phyloP scores from a whole-genome alignment of 208 protist species.

The Zelonia costaricensis region DNA sequence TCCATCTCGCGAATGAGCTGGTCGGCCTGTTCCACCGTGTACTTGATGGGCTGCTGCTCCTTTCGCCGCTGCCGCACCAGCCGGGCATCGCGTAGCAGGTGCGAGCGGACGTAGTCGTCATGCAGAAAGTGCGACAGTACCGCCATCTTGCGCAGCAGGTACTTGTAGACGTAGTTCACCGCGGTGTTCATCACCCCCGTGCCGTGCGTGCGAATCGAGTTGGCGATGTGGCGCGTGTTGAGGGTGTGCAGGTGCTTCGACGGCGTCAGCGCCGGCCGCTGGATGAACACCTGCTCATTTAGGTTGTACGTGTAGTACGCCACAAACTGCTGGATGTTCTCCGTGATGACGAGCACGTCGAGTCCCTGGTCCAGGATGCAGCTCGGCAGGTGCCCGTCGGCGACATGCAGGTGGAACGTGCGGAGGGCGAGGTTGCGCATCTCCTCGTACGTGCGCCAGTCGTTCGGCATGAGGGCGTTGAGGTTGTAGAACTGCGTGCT shows the following conservation, averaged over 20 bases:
- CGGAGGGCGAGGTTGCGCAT: conserved; percentile 95
- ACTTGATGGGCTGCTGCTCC: conserved; percentile 58
- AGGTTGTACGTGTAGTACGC: conserved; percentile 97
- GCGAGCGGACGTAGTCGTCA: conserved; percentile 97
- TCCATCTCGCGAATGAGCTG: conserved; percentile 94
- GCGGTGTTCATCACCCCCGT: conserved; percentile 98
- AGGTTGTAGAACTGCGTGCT: conserved; percentile 97
- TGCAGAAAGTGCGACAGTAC: conserved; percentile 97
- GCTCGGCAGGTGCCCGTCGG: conserved; percentile 92
- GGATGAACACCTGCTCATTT: conserved; percentile 97
- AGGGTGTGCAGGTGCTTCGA: conserved; percentile 96
- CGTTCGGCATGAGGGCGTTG: conserved; percentile 93
- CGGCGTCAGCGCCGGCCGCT: conserved; percentile 69
- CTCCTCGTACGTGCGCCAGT: conserved; percentile 97
- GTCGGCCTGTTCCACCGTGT: conserved; percentile 89
- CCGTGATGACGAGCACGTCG: conserved; percentile 97
- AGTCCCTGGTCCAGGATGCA: conserved; percentile 95
- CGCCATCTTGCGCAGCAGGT: conserved; percentile 92
- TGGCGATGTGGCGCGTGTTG: conserved; percentile 96
- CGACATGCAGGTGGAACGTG: conserved; percentile 86
- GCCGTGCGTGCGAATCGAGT: conserved; percentile 97
- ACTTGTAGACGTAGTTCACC: conserved; percentile 98
- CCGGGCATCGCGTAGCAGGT: conserved; percentile 69
- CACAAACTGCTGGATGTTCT: conserved; percentile 98
- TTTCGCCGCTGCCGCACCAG: conserved; percentile 68